Conservation (phyloP, 164 flowering plant species). For the Hamamelis virginiana region DNA sequence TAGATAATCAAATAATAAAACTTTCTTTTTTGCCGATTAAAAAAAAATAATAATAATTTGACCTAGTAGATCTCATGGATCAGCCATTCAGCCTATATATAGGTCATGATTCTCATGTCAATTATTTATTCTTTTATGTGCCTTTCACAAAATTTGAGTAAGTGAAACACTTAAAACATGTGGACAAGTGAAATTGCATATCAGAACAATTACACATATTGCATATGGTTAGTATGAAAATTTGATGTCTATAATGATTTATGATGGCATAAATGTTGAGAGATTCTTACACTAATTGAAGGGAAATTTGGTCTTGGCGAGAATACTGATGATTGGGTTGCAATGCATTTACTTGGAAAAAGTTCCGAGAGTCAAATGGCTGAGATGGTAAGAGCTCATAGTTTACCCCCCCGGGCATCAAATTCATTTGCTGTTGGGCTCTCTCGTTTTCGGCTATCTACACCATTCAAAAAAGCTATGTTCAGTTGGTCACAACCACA, state of each 20-base stretch:
- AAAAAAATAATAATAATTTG: too few species aligned
- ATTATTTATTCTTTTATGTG: too few species aligned
- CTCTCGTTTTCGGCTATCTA: conserved; percentile 79
- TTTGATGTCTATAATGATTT: background rate
- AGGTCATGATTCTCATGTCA: too few species aligned
- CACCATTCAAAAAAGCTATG: background rate
- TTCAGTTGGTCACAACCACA: background rate
- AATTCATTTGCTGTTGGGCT: conserved; percentile 54
- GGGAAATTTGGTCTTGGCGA: conserved; percentile 67
- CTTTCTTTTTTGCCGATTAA: too few species aligned
- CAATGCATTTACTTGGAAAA: conserved; percentile 64
- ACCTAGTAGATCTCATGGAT: too few species aligned
- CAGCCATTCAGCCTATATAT: too few species aligned
- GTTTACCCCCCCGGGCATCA: conserved; percentile 52
- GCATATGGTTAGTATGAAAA: background rate
- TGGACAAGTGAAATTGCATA: too few species aligned
- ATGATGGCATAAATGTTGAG: background rate
- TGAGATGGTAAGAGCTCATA: conserved; percentile 55
- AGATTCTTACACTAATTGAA: conserved; percentile 64
- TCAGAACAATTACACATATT: too few species aligned
- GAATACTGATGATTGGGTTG: conserved; percentile 54
- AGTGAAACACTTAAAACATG: too few species aligned
- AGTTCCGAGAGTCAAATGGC: conserved; percentile 60
- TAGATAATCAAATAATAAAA: too few species aligned
- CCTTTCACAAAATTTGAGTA: too few species aligned